phyloP scores from a whole-genome alignment of 768 basidiomycete species.

The Leccinum boreale region DNA sequence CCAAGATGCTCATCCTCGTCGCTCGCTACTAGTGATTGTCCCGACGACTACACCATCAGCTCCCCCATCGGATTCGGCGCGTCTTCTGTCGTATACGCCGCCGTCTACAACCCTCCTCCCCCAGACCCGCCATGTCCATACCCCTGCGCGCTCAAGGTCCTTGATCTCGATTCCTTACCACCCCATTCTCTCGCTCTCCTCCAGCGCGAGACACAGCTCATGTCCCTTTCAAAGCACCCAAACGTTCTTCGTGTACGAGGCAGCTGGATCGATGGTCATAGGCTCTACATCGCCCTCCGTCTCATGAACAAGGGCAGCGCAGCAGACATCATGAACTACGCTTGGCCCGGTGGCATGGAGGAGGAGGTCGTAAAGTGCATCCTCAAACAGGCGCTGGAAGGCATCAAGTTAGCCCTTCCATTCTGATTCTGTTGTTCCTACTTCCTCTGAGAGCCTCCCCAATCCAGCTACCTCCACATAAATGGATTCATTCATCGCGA shows the following conservation, averaged over 20 bases:
- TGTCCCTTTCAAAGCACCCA: slow-evolving; percentile 92
- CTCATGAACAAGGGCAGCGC: slow-evolving; percentile 89
- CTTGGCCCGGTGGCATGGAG: slow-evolving; percentile 85
- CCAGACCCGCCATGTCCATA: slow-evolving; percentile 36
- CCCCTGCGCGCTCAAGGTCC: slow-evolving; percentile 83
- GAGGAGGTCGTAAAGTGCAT: slow-evolving; percentile 87
- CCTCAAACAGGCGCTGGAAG: slow-evolving; percentile 80
- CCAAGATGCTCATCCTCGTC: not conserved
- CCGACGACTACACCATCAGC: slow-evolving; percentile 72
- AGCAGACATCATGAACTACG: slow-evolving; percentile 80
- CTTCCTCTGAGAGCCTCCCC: slow-evolving; percentile 5
- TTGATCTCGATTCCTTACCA: slow-evolving; percentile 80
- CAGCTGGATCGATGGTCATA: slow-evolving; percentile 82
- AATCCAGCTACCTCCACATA: slow-evolving; percentile 71
- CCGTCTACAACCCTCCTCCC: slow-evolving; percentile 52
- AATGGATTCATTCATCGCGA: slow-evolving; percentile 94
- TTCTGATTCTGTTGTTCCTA: not conserved
- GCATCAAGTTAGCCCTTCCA: slow-evolving; percentile 65
- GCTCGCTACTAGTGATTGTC: slow-evolving; percentile 55
- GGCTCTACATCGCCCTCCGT: slow-evolving; percentile 81
- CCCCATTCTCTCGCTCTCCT: slow-evolving; percentile 68
- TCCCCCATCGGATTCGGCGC: slow-evolving; percentile 86
- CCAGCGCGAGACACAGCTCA: slow-evolving; percentile 83
- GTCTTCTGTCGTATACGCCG: slow-evolving; percentile 86
- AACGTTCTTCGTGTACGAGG: slow-evolving; percentile 90